Base-by-base conservation (phyloP, 345 rosid genomes). In the Citrus mangshanensis region DNA sequence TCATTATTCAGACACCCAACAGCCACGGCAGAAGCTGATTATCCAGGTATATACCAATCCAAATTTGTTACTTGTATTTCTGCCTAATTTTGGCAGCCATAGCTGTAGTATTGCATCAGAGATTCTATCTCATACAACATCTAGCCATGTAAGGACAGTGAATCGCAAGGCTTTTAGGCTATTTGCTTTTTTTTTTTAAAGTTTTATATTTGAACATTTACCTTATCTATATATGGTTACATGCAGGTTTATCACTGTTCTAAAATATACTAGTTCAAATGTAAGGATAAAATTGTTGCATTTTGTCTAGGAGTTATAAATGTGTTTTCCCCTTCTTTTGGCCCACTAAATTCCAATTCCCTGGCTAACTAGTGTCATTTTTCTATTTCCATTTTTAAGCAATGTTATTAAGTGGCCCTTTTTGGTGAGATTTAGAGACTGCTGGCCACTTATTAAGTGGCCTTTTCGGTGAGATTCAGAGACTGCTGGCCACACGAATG, bases 1-100 rank as follows among this genome's bases (percentile, higher is more conserved):
- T 56, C 82, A 63, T 59, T 67, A 76, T 68, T 75, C 86, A 18
- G 85, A 72, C 22, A 46, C 79, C 13, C 46, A 64, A 72, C 83
- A 76, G 42, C 80, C 77, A 63, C 77, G 72, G 12, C 58, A 34
- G 54, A 71, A 72, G 72, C 55, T 70, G 55, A 64, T 56, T 62
- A 3, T 78, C 25, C 82, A 76, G 83, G 81, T 78, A 70, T 1
- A 38, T 38, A 35, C 34, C 13, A 12, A 40, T 67, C 30, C n/a
- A 9, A 35, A n/a, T 54, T 73, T 32, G 37, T 59, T 66, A 3
- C 32, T 28, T 77, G 8, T 46, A 38, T 76, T 63, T 12, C 72
- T 54, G 69, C 49, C 25, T 24, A 16, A 24, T 65, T 61, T 62
- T 61, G 58, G 42, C 28, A 37, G 28, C 65, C 22, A 13, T 28